Evolutionary conservation across 352 stramenopile genomes (phyloP), one percentile per base, ranked within the genome.

Genomic region (Phytophthora foliorum): DNA sequence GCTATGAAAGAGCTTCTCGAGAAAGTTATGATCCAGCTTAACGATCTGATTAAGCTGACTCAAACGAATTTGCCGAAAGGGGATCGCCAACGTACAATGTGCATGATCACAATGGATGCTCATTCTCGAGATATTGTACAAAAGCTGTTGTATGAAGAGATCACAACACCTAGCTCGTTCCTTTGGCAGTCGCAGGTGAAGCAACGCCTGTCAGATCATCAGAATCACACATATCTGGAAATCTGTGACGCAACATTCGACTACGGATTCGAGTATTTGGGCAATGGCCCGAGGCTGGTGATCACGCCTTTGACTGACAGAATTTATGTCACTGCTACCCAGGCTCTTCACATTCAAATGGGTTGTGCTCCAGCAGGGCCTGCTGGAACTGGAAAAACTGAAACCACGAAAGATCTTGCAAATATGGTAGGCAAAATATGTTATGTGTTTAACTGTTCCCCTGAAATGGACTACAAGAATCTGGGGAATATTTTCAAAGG

Each of bases 401-500:
- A 98, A 76, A 97, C 91, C 17, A 99, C 96, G 0, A 98, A 98
- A 67, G 95, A 99, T 57, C 72, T 99, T 8, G 93, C 93, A 3
- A 96, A 89, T 52, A 95, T 97, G 64, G 70, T 99, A 0, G 96
- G 91, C 13, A 98, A 98, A 64, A 84, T 92, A 27, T 98, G 94
- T 61, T 98, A 98, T 62, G 92, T 97, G 25, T 98, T 98, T 67
- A 98, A 98, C 55, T 98, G 93, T 67, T 98, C 95, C 6, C 95
- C 95, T 2, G 95, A 99, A 72, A 98, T 98, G 91, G 94, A 99
- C 78, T 98, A 98, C 82, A 92, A 97, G 67, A 97, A 96, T 50
- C 68, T 99, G 2, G 96, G 94, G 19, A 98, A 98, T 62, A 98
- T 99, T 53, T 99, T 99, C 74, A 99, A 98, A 62, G 95, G 96